Conservation (phyloP, 2,329 filamentous ascomycete species). For the Zymoseptoria passerinii region DNA sequence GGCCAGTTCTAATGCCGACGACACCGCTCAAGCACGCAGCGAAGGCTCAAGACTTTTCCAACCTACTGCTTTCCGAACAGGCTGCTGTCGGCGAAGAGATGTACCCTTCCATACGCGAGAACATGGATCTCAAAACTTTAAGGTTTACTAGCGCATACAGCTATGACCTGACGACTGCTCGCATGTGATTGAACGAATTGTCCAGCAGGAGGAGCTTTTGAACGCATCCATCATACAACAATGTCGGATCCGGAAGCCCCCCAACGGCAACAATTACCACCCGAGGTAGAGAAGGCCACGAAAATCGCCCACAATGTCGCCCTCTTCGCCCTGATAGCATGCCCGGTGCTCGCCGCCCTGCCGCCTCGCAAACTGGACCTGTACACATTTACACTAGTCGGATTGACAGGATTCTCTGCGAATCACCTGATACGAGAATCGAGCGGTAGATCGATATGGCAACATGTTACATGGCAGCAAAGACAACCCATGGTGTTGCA, state of each 20-base stretch:
- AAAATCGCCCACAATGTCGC: slow-evolving; percentile 38
- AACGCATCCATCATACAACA: background rate
- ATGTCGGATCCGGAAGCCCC: slow-evolving; percentile 11
- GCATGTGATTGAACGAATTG: background rate
- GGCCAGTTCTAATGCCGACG: too few relatives aligned
- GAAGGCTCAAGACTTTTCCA: background rate
- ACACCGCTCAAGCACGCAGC: background rate
- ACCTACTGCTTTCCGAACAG: too few relatives aligned
- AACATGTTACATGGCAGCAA: slow-evolving; percentile 19
- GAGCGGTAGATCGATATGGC: slow-evolving; percentile 24
- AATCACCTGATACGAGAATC: slow-evolving; percentile 40
- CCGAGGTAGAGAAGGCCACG: slow-evolving; percentile 25
- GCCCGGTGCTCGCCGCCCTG: slow-evolving; percentile 47
- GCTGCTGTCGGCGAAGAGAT: too few relatives aligned
- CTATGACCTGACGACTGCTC: background rate
- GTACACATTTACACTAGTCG: slow-evolving; percentile 48
- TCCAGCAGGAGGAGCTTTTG: background rate
- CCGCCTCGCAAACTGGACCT: slow-evolving; percentile 56
- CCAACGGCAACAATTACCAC: slow-evolving; percentile 16
- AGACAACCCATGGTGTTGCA: background rate
- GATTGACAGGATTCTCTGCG: slow-evolving; percentile 42
- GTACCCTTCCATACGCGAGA: too few relatives aligned
- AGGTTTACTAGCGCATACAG: background rate
- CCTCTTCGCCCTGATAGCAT: slow-evolving; percentile 43
- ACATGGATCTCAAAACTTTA: background rate